A percentile compares a stretch with the other conserved stretches of the same genome.
Evolutionary conservation across 441 rosid species (phyloP).

Genomic region (Adansonia rubrostipa): DNA sequence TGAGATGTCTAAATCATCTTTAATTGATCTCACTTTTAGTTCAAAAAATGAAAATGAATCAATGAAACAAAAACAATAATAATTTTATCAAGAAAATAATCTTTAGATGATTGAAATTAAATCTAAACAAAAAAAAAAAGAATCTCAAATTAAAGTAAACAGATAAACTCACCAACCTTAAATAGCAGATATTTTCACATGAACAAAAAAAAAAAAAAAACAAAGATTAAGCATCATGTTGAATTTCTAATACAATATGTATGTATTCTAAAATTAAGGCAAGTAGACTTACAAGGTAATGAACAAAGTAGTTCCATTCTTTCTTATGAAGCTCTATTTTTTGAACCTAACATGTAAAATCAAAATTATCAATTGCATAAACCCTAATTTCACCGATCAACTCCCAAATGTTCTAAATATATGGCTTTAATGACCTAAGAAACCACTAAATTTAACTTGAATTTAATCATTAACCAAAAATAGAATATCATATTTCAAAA

Average conservation of each 20-base stretch:
- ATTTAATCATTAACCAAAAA: too few relatives aligned
- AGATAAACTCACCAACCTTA: not conserved
- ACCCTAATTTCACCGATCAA: slow-evolving; percentile 19
- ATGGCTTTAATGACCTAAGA: not conserved
- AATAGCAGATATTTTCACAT: slow-evolving; percentile 8
- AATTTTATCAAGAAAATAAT: not conserved
- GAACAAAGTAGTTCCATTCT: slow-evolving; percentile 96
- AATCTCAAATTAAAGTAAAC: not conserved
- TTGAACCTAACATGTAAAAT: slow-evolving; percentile 66
- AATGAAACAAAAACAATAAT: not conserved
- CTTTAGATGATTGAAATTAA: not conserved
- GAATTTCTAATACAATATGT: not conserved
- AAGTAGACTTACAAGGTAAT: slow-evolving; percentile 78
- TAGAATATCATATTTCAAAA: too few relatives aligned
- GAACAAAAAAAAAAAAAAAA: slow-evolving; percentile 6
- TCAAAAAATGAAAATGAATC: not conserved
- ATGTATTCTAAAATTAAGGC: not conserved
- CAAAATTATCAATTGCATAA: not conserved
- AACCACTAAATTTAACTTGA: too few relatives aligned
- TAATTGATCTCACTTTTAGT: not conserved
- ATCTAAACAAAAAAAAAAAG: not conserved
- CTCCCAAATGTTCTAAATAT: not conserved
- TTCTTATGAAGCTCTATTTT: slow-evolving; percentile 86
- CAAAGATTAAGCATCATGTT: slow-evolving; percentile 22
- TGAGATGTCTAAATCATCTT: not conserved